A percentile compares a stretch with the other conserved stretches of the same genome.
phyloP scores from a whole-genome alignment of 306 rosid genomes.

The Citrullus mucosospermus region DNA sequence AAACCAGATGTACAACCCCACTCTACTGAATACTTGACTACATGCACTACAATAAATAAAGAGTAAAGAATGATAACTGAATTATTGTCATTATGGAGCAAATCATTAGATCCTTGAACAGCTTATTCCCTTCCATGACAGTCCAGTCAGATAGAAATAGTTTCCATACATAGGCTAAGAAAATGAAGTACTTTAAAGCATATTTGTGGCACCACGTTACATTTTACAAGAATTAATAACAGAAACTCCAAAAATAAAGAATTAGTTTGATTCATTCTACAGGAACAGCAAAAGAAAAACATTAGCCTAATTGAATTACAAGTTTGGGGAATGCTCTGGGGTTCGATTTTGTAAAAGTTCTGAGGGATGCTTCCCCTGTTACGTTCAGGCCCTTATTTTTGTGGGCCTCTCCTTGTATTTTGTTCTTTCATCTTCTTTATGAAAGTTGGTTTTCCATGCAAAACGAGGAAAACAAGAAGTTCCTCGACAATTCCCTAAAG shows the following conservation, averaged over 20 bases:
- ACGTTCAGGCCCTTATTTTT: neutral
- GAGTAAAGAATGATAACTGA: neutral
- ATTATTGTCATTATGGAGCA: neutral
- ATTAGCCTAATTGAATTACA: neutral
- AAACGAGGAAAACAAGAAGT: neutral
- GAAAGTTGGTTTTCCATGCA: neutral
- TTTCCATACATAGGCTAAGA: neutral
- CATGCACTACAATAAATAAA: neutral
- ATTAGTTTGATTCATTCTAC: neutral
- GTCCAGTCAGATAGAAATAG: neutral
- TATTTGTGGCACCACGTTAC: neutral
- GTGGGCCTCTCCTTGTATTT: neutral
- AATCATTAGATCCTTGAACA: neutral
- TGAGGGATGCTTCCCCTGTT: neutral
- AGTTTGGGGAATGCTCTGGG: neutral
- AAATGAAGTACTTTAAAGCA: neutral
- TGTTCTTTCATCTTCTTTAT: neutral
- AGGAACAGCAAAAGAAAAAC: neutral
- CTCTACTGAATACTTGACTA: neutral
- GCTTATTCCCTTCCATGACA: neutral
- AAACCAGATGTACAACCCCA: neutral
- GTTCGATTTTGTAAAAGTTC: neutral
- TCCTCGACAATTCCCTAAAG: neutral
- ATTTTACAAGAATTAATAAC: neutral
- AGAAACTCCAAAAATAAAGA: neutral